Evolutionary conservation across 2,329 filamentous ascomycete genomes (phyloP).

Genomic region (Penicillium sp.): DNA sequence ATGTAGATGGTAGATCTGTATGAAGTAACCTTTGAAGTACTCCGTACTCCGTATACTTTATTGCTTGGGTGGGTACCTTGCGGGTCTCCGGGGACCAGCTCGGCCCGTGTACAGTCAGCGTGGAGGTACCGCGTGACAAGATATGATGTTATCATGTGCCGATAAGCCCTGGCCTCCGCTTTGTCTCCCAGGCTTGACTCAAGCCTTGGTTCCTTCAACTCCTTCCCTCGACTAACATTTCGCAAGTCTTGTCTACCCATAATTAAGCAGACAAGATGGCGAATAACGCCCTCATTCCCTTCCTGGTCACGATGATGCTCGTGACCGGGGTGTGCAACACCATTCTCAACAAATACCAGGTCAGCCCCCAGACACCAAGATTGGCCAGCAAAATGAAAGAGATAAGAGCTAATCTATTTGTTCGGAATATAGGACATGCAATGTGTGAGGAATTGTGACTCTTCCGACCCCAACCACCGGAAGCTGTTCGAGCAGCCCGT

Average conservation of each 20-base stretch:
- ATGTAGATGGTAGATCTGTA: background rate
- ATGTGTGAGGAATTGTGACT: slow-evolving; percentile 88
- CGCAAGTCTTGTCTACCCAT: background rate
- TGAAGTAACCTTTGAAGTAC: background rate
- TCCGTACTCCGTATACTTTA: background rate
- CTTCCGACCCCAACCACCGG: slow-evolving; percentile 64
- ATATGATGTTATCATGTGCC: slow-evolving; percentile 8
- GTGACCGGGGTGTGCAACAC: slow-evolving; percentile 96
- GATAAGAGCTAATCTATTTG: slow-evolving; percentile 6
- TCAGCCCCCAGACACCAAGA: slow-evolving; percentile 40
- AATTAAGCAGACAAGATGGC: slow-evolving; percentile 59
- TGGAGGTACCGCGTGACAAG: slow-evolving; percentile 2
- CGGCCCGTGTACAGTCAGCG: slow-evolving; percentile 1
- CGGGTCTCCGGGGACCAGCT: background rate
- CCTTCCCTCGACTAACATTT: background rate
- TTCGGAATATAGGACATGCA: slow-evolving; percentile 71
- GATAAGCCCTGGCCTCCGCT: slow-evolving; percentile 12
- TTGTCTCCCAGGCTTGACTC: slow-evolving; percentile 6
- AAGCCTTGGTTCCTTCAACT: background rate
- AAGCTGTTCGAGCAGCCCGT: slow-evolving; percentile 90
- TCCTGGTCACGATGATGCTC: slow-evolving; percentile 95
- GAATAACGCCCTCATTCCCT: slow-evolving; percentile 69
- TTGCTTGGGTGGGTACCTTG: background rate
- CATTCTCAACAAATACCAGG: slow-evolving; percentile 93
- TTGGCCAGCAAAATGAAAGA: background rate